These are phyloP conservation scores for Bruguiera gymnorhiza DNA, from an alignment of 345 rosid genomes.

Conservation along the genomic window DNA sequence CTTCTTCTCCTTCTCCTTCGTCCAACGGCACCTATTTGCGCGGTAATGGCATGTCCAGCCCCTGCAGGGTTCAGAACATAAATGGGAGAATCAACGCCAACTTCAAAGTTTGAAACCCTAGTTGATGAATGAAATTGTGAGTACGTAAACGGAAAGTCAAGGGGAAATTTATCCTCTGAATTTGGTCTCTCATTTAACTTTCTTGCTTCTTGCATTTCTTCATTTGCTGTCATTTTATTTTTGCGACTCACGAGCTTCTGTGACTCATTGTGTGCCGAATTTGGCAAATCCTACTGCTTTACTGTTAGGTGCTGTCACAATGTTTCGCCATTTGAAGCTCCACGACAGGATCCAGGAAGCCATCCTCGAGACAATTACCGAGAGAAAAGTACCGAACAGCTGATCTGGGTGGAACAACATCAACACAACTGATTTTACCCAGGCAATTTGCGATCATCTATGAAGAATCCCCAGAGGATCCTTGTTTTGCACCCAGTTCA, in stretches of 20 bases:
- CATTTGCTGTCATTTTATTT: not conserved
- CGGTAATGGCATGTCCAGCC: too few species aligned
- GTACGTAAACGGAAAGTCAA: too few species aligned
- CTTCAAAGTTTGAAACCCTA: too few species aligned
- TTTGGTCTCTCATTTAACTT: not conserved
- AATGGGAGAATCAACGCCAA: too few species aligned
- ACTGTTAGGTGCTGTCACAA: constrained; percentile 71
- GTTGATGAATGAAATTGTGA: too few species aligned
- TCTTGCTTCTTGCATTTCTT: not conserved
- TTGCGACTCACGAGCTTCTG: not conserved
- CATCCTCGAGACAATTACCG: constrained; percentile 74
- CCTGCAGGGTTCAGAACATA: too few species aligned
- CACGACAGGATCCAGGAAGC: constrained; percentile 75
- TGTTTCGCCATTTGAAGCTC: constrained; percentile 82
- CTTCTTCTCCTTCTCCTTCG: too few species aligned
- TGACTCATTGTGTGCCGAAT: constrained; percentile 40
- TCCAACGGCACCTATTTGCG: too few species aligned
- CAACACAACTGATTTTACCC: constrained; percentile 89
- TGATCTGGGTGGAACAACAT: constrained; percentile 78
- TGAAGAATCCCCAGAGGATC: constrained; percentile 34
- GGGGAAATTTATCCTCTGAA: not conserved
- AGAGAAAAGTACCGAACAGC: constrained; percentile 89
- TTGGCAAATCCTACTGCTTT: constrained; percentile 98
- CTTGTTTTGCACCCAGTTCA: constrained; percentile 18
- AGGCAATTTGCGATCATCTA: constrained; percentile 84